Percentiles rank a stretch among this genome's conserved stretches.
These are phyloP conservation scores for Cinchona pubescens DNA, from an alignment of 257 asterid genomes.

Conservation along the genomic window DNA sequence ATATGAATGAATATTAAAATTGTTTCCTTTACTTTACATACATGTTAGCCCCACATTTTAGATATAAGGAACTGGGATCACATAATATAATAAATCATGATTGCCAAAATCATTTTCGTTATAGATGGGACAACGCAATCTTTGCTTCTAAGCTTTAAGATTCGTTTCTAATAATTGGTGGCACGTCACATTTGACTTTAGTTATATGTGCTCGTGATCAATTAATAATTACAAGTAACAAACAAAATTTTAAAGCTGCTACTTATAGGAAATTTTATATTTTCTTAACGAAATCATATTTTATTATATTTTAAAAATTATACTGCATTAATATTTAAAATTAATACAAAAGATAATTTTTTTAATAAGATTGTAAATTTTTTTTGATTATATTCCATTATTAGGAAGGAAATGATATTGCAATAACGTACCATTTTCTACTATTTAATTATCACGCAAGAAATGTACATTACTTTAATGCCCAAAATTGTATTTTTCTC, in stretches of 20 bases:
- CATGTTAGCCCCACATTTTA: too few species aligned
- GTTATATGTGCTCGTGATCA: background rate
- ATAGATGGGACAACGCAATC: constrained; percentile 8
- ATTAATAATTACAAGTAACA: background rate
- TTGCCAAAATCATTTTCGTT: background rate
- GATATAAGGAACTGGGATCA: background rate
- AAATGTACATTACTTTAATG: background rate
- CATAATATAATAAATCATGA: background rate
- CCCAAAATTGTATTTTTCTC: background rate
- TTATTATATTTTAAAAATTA: too few species aligned
- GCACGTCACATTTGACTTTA: background rate
- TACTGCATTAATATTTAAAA: background rate
- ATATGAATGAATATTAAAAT: background rate
- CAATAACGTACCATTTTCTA: background rate
- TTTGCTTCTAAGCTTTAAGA: background rate
- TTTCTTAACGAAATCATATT: too few species aligned
- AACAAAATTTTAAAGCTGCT: background rate
- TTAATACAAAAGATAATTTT: too few species aligned
- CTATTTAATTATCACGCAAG: background rate
- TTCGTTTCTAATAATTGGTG: background rate
- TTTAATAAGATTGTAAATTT: too few species aligned
- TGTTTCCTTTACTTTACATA: too few species aligned
- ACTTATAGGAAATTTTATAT: too few species aligned
- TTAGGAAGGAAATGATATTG: background rate
- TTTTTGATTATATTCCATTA: too few species aligned